These are phyloP conservation scores for Darksidea phi DNA, from an alignment of 495 filamentous ascomycete species.

Conservation along the genomic window DNA sequence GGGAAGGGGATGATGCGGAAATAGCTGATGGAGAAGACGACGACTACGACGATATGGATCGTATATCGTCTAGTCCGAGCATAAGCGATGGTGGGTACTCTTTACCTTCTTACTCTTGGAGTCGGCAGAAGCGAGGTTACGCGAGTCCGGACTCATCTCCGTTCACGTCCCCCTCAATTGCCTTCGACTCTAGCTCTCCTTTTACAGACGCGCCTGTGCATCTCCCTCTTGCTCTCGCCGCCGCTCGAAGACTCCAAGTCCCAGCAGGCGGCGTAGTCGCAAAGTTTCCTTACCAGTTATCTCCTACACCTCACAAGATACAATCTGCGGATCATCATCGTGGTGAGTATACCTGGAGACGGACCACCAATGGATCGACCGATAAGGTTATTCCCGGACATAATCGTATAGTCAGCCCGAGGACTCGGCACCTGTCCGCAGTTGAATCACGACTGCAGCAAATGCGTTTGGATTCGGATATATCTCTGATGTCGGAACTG, in stretches of 20 bases:
- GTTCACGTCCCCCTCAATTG: neutral
- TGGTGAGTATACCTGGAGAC: conserved; percentile 55
- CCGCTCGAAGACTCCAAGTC: conserved; percentile 18
- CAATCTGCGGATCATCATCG: conserved; percentile 54
- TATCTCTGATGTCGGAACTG: conserved; percentile 31
- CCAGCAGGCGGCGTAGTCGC: conserved; percentile 40
- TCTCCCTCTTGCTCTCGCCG: conserved; percentile 33
- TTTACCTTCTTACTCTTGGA: conserved; percentile 31
- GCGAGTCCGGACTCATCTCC: conserved; percentile 34
- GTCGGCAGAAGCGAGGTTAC: conserved; percentile 37
- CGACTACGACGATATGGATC: conserved; percentile 91
- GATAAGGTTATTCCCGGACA: neutral
- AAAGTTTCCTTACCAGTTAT: conserved; percentile 56
- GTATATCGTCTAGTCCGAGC: conserved; percentile 95
- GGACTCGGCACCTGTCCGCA: conserved; percentile 1
- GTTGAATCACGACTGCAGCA: conserved; percentile 26
- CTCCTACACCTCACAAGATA: conserved; percentile 46
- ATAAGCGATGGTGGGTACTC: conserved; percentile 93
- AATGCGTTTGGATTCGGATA: conserved; percentile 22
- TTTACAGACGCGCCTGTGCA: conserved; percentile 43
- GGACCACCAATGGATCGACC: neutral
- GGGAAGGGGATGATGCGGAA: conserved; percentile 44
- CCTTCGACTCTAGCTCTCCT: conserved; percentile 43
- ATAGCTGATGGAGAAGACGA: conserved; percentile 59
- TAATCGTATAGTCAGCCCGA: conserved; percentile 7